A percentile compares a stretch with the other conserved stretches of the same genome.
phyloP scores from a whole-genome alignment of 2,329 filamentous ascomycete genomes.

The Pseudogymnoascus sp. region DNA sequence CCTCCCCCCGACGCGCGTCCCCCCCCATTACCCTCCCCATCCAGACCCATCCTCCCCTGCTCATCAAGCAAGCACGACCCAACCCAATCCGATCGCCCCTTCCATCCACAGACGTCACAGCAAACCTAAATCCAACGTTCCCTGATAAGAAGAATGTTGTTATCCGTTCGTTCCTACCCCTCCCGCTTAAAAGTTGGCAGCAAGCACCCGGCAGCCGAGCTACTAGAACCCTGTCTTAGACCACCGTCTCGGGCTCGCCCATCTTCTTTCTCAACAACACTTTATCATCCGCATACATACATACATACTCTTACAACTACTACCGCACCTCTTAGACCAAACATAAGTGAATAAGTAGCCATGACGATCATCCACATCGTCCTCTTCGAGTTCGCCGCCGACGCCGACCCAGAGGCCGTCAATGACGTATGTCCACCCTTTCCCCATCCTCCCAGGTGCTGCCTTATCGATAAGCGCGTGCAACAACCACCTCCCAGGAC shows the following conservation, averaged over 20 bases:
- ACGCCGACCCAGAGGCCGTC: constrained; percentile 38
- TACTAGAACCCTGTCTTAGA: background rate
- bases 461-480: constrained; percentile 3
- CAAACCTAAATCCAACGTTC: background rate
- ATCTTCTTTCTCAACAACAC: background rate
- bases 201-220: background rate
- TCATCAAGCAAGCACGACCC: background rate
- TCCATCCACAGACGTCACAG: background rate
- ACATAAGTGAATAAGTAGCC: background rate
- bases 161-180: background rate
- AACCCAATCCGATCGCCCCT: background rate
- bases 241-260: background rate
- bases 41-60: background rate
- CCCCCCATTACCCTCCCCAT: background rate
- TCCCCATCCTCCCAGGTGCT: background rate
- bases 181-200: background rate
- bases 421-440: constrained; percentile 40
- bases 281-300: background rate
- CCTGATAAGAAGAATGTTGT: background rate
- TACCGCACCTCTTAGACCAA: background rate
- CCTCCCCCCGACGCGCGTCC: background rate
- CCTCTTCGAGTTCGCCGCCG: constrained; percentile 55
- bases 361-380: constrained; percentile 64
- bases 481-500: background rate
- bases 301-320: too few relatives aligned